Evolutionary conservation across 2,329 filamentous ascomycete species (phyloP).

Genomic region (Epicoccum nigrum): DNA sequence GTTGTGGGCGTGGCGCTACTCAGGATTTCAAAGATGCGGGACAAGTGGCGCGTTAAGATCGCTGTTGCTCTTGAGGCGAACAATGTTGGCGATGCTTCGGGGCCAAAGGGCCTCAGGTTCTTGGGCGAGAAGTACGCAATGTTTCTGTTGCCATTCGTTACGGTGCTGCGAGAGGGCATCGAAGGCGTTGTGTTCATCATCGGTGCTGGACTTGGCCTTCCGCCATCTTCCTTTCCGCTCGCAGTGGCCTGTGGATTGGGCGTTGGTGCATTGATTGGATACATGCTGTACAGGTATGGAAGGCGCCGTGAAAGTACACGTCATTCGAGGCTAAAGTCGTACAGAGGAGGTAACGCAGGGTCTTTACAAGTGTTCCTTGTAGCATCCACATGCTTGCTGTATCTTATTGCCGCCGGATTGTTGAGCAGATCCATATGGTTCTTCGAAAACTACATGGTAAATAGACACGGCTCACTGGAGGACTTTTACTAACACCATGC

Average conservation of each 20-base stretch:
- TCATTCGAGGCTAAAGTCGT: neutral
- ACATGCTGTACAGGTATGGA: conserved; percentile 64
- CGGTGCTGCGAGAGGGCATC: conserved; percentile 79
- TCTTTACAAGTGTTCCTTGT: conserved; percentile 77
- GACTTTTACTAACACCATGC: neutral
- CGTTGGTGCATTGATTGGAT: conserved; percentile 71
- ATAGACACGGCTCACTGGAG: conserved; percentile 52
- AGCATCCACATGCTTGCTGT: conserved; percentile 77
- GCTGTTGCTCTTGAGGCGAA: conserved; percentile 68
- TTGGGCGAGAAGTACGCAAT: conserved; percentile 79
- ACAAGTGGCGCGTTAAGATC: conserved; percentile 85
- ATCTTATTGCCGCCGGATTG: conserved; percentile 80
- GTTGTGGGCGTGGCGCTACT: conserved; percentile 78
- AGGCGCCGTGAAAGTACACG: conserved; percentile 41
- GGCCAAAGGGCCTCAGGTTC: conserved; percentile 58
- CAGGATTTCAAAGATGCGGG: conserved; percentile 78
- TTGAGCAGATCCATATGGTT: conserved; percentile 78
- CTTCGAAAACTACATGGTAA: conserved; percentile 64
- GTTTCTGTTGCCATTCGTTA: conserved; percentile 84
- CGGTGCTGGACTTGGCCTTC: conserved; percentile 77
- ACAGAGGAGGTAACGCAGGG: conserved; percentile 61
- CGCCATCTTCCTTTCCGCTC: conserved; percentile 75
- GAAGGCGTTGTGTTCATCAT: conserved; percentile 85
- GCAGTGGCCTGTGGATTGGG: conserved; percentile 74
- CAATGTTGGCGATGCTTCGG: conserved; percentile 46